A percentile compares a stretch with the other conserved stretches of the same genome.
Evolutionary conservation across 345 rosid species (phyloP).

Genomic region (Eucalyptus marginata): DNA sequence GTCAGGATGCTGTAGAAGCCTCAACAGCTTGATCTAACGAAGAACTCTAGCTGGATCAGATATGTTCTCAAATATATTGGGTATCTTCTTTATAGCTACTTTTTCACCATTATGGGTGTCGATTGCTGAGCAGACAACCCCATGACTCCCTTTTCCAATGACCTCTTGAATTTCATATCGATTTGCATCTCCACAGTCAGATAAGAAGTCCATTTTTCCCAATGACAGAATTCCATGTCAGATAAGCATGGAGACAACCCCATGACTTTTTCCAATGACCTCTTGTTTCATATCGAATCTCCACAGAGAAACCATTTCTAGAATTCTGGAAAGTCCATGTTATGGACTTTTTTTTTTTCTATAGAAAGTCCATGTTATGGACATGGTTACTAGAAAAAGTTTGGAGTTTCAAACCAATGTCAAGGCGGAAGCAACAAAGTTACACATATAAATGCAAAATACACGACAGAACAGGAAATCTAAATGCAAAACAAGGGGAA

Average conservation of each 20-base stretch:
- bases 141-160: conserved; percentile 74
- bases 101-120: conserved; percentile 68
- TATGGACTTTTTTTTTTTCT: neutral
- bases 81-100: conserved; percentile 79
- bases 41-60: conserved; percentile 81
- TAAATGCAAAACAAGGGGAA: neutral
- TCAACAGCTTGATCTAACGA: conserved; percentile 68
- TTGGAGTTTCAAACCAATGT: neutral
- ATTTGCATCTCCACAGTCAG: conserved; percentile 77
- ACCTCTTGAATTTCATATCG: conserved; percentile 72
- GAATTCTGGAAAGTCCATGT: neutral
- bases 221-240: no score
- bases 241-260: no score
- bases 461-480: neutral
- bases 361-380: neutral
- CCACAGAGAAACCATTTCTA: no score
- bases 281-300: no score
- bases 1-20: conserved; percentile 76
- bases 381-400: neutral
- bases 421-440: neutral
- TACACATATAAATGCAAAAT: neutral
- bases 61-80: conserved; percentile 58
- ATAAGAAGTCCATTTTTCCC: conserved; percentile 70
- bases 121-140: conserved; percentile 76
- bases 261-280: no score